Conservation (phyloP, 2,329 filamentous ascomycete species). For the Ascocoryne sarcoides region DNA sequence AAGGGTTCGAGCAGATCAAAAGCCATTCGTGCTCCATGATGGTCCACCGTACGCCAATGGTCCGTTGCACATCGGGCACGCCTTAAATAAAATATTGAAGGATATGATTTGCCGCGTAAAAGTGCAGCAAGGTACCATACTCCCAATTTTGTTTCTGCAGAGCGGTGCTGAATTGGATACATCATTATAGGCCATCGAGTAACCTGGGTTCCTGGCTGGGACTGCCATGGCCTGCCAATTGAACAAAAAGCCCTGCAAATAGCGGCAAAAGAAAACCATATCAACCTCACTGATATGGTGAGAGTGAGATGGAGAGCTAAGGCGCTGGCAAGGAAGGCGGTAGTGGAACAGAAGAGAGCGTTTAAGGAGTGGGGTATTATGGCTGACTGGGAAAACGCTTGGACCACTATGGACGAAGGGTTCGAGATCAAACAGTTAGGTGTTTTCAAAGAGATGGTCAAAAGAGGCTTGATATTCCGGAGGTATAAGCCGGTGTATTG, state of each 20-base stretch:
- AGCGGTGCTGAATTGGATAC: no score
- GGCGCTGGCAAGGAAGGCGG: constrained; percentile 56
- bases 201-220: constrained; percentile 86
- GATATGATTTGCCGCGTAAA: constrained; percentile 83
- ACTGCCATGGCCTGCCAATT: constrained; percentile 94
- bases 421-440: constrained; percentile 69
- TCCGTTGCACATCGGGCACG: constrained; percentile 82
- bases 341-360: constrained; percentile 62
- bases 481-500: constrained; percentile 79
- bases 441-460: constrained; percentile 68
- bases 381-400: constrained; percentile 69
- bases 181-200: constrained; percentile 56
- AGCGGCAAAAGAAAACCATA: constrained; percentile 11
- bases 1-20: constrained; percentile 18
- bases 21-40: constrained; percentile 79
- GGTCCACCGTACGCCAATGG: constrained; percentile 97
- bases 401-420: constrained; percentile 68
- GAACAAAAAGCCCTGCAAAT: constrained; percentile 76
- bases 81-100: constrained; percentile 94
- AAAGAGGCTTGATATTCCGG: constrained; percentile 65
- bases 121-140: constrained; percentile 62
- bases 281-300: constrained; percentile 36
- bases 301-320: constrained; percentile 57
- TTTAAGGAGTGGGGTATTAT: constrained; percentile 71
- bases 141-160: no score